These are phyloP conservation scores for Hypoxylon sp. DNA, from an alignment of 2,329 filamentous ascomycete genomes.

Conservation along the genomic window DNA sequence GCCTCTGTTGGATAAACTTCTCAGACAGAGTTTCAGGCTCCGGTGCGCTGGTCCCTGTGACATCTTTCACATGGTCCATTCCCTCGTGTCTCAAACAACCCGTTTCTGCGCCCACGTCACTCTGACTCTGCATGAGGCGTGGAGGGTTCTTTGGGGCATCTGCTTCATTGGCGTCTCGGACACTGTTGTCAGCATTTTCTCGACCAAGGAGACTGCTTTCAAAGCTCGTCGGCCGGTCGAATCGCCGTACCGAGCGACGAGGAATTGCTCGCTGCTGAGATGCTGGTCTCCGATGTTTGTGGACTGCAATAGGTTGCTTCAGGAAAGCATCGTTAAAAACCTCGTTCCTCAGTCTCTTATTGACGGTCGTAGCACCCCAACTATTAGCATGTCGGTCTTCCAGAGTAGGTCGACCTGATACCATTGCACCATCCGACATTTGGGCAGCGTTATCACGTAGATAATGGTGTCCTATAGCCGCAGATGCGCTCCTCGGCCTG, in stretches of 20 bases:
- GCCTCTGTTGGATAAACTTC: slow-evolving; percentile 58
- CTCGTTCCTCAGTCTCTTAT: slow-evolving; percentile 87
- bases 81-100: slow-evolving; percentile 53
- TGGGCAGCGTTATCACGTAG: slow-evolving; percentile 39
- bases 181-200: slow-evolving; percentile 21
- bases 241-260: slow-evolving; percentile 60
- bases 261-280: slow-evolving; percentile 74
- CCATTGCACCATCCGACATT: slow-evolving; percentile 26
- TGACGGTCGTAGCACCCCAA: slow-evolving; percentile 94
- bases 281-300: slow-evolving; percentile 77
- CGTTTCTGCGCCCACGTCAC: slow-evolving; percentile 51
- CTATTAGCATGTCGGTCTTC: slow-evolving; percentile 71
- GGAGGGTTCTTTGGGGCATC: slow-evolving; percentile 46
- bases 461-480: slow-evolving; percentile 46
- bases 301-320: slow-evolving; percentile 83
- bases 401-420: slow-evolving; percentile 56
- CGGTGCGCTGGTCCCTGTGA: slow-evolving; percentile 74
- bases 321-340: slow-evolving; percentile 93
- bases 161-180: slow-evolving; percentile 17
- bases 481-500: slow-evolving; percentile 56
- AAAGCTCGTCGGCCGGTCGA: slow-evolving; percentile 60
- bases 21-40: slow-evolving; percentile 68
- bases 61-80: slow-evolving; percentile 61
- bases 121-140: slow-evolving; percentile 51
- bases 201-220: slow-evolving; percentile 48